Evolutionary conservation across 1,284 basidiomycete species (phyloP), one percentile per base, ranked within the genome.

Genomic region (Sphagnurus paluster): DNA sequence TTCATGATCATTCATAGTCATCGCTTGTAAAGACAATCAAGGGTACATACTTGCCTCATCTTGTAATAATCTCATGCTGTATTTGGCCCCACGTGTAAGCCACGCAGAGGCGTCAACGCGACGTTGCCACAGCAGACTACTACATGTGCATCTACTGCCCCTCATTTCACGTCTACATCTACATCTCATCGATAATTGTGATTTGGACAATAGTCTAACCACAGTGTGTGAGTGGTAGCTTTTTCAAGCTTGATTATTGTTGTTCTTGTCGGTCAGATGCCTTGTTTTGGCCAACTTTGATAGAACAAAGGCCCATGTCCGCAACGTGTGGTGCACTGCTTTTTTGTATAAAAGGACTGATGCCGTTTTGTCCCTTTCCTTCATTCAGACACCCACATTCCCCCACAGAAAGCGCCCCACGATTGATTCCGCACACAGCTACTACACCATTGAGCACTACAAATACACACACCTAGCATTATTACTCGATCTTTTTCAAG

Each of bases 291-390:
- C 44, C 37, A 46, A 41, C 37, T 47, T 53, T 53, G 48, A 56
- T 52, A 55, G 44, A 57, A 59, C 57, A 59, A 60, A 56, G 56
- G 48, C 20, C 39, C 55, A 55, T 51, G 52, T 48, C 50, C 40
- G 45, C 49, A 55, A 54, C 58, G 50, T 58, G 57, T 54, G 44
- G 33, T 37, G 47, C 52, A 56, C 46, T 39, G 51, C 53, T 49
- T 48, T 50, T 32, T 14, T 39, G 49, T 49, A 56, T 57, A 58
- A 52, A 58, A 56, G 47, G 44, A 34, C 44, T 35, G 44, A 42
- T 36, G 36, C 13, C 13, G 37, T 16, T 21, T 36, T 29, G 6
- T 19, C 39, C n/a, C 29, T 32, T 24, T 25, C 41, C 30, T 30
- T 30, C 47, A 37, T 47, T 42, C 26, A 33, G 34, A 28, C 36